Evolutionary conservation across 306 rosid species (phyloP).

Genomic region (Fragaria iinumae): DNA sequence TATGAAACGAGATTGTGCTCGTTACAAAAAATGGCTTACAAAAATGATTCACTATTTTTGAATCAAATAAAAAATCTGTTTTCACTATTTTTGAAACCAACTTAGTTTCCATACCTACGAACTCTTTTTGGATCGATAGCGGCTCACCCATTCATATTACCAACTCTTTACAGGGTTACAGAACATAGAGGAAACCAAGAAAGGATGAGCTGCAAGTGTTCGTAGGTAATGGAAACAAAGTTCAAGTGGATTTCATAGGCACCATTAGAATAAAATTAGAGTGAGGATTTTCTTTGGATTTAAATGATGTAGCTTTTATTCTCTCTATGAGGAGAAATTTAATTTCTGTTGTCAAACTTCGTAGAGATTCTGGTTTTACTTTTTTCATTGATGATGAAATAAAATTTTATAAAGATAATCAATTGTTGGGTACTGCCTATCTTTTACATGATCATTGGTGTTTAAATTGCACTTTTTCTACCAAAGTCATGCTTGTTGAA

Average conservation of each 20-base stretch:
- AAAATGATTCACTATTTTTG: no score
- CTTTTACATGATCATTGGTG: background rate
- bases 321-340: no score
- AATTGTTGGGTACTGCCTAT: background rate
- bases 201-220: background rate
- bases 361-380: no score
- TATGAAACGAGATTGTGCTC: background rate
- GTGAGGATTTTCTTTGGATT: no score
- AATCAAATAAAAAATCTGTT: no score
- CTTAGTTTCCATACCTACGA: no score
- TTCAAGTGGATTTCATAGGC: background rate
- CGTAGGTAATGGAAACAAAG: background rate
- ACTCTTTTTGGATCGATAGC: no score
- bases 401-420: background rate
- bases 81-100: no score
- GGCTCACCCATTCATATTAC: no score
- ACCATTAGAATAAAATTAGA: background rate
- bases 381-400: background rate
- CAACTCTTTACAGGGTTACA: background rate
- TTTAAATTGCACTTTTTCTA: no score
- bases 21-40: background rate
- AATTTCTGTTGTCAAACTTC: no score
- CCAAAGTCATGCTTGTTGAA: background rate
- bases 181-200: background rate
- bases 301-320: no score